Evolutionary conservation across 768 basidiomycete species (phyloP), one percentile per base, ranked within the genome.

Genomic region (Coprinopsis cinerea): DNA sequence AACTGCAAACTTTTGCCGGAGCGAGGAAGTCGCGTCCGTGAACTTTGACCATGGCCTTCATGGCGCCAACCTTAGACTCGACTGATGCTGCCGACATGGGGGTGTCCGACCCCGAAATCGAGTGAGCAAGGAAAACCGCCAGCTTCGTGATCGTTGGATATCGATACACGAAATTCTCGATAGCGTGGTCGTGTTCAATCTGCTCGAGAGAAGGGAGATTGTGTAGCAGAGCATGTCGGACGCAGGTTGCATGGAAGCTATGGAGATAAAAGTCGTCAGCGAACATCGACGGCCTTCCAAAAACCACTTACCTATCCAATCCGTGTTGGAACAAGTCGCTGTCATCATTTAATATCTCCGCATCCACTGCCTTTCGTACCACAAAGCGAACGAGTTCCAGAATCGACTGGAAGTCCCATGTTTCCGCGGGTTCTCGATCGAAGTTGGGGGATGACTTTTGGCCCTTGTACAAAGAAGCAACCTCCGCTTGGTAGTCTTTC

Each of bases 181-280:
- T 54, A 23, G 65, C 44, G 6, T 48, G 17, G 22, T 55, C 52
- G 5, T 56, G 54, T 18, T 61, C 50, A 13, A 58, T 47, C 11
- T 61, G 51, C 4, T 56, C 55, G 0, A n/a, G n/a, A 17, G 43
- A 49, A n/a, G 60, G 64, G 3, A 75, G 54, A 13, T 64, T 63
- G 1, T 61, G 62, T 9, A 74, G 53, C 17, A 77, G 55, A 17
- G 64, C 59, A 43, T 71, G 67, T 2, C 71, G 68, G 24, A 74
- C 70, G 58, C 66, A 69, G 0, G 69, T 72, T 17, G 67, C 68
- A 53, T 69, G 64, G 3, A 74, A 42, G 47, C 76, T 76, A 22
- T 42, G 22, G 44, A 2, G 5, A 44, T 14, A 22, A 42, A 22
- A 42, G 20, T 36, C 23, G 26, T 24, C 27, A 30, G 18, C 28